Percentiles rank a stretch among this genome's conserved stretches.
Evolutionary conservation across 371 early-diverging fungal genomes (phyloP).

Genomic region (Mortierella sp.): DNA sequence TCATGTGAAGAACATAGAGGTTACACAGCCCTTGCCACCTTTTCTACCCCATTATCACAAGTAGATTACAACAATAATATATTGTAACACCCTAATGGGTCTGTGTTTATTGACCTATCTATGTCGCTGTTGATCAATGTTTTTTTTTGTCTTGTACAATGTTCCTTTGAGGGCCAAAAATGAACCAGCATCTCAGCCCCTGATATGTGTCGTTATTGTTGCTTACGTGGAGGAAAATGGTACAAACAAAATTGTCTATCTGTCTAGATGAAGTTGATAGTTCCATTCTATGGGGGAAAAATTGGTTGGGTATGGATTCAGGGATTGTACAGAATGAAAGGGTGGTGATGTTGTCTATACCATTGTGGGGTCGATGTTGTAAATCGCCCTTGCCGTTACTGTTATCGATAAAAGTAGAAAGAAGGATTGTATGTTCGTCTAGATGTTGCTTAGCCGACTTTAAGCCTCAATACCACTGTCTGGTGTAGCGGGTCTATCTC

Average conservation of each 20-base stretch:
- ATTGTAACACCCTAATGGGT: not conserved
- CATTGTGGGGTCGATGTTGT: too few species aligned
- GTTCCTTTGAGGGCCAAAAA: slow-evolving; percentile 5
- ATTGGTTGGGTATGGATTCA: too few species aligned
- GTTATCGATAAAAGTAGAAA: too few species aligned
- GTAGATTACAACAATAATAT: not conserved
- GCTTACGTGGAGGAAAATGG: too few species aligned
- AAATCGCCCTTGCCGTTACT: too few species aligned
- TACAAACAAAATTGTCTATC: not conserved
- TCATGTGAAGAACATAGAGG: not conserved
- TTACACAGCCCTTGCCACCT: not conserved
- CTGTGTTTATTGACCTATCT: not conserved
- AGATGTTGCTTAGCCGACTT: not conserved
- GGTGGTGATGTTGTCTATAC: too few species aligned
- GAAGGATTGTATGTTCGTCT: too few species aligned
- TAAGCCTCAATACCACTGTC: slow-evolving; percentile 58
- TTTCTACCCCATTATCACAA: not conserved
- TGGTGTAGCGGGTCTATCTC: slow-evolving; percentile 51
- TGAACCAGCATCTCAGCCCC: slow-evolving; percentile 40
- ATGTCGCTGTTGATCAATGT: not conserved
- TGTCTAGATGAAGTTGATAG: too few species aligned
- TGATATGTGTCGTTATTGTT: not conserved
- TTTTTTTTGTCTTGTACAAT: not conserved
- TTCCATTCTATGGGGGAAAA: too few species aligned
- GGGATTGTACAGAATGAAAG: too few species aligned